Percentiles rank a stretch among this genome's conserved stretches.
Evolutionary conservation across 352 stramenopile genomes (phyloP).

Genomic region (Phytophthora litchii): DNA sequence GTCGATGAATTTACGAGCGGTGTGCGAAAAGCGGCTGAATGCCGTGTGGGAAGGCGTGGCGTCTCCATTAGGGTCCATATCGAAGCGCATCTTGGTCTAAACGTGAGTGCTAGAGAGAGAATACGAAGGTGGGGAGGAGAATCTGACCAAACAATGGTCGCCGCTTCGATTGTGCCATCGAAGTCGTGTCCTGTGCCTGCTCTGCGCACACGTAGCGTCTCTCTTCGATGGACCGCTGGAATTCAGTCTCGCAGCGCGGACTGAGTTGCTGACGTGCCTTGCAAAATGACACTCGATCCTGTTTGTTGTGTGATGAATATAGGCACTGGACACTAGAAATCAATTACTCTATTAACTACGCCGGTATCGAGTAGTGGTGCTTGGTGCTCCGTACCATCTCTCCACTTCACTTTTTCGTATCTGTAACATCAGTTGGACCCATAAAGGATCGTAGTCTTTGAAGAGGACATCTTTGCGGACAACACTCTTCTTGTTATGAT

Average conservation of each 20-base stretch:
- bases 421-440: neutral
- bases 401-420: conserved; percentile 6
- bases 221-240: conserved; percentile 11
- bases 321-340: neutral
- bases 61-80: conserved; percentile 7
- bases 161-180: conserved; percentile 16
- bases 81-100: conserved; percentile 5
- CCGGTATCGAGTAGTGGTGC: too few relatives aligned
- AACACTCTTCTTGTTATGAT: too few relatives aligned
- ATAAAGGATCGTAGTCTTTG: neutral
- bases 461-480: too few relatives aligned
- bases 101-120: conserved; percentile 9
- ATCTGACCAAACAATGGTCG: neutral
- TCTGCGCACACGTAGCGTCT: conserved; percentile 8
- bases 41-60: conserved; percentile 4
- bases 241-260: conserved; percentile 1
- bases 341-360: too few relatives aligned
- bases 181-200: conserved; percentile 9
- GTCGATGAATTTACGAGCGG: conserved; percentile 19
- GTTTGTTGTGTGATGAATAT: neutral
- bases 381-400: conserved; percentile 11
- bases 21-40: conserved; percentile 13
- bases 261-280: neutral
- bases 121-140: conserved; percentile 1
- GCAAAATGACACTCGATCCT: neutral